These are phyloP conservation scores for Botrytis byssoidea DNA, from an alignment of 2,329 filamentous ascomycete genomes.

Conservation along the genomic window DNA sequence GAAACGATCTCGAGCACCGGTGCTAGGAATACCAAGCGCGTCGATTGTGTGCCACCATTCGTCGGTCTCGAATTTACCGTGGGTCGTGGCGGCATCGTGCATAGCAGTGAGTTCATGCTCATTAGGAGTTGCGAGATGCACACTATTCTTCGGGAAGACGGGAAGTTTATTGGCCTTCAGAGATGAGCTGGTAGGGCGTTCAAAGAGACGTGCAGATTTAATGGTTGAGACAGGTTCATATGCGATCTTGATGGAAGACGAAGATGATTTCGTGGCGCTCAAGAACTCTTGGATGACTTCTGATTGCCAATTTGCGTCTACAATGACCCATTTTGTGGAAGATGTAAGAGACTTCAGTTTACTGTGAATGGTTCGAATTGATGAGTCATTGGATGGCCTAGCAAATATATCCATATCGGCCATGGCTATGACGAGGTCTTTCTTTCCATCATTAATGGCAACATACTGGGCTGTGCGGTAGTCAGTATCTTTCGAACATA, in stretches of 20 bases:
- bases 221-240: conserved; percentile 87
- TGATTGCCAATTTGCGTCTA: conserved; percentile 84
- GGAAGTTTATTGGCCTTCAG: conserved; percentile 56
- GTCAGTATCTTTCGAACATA: conserved; percentile 7
- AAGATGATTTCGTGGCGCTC: conserved; percentile 38
- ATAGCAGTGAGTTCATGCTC: conserved; percentile 77
- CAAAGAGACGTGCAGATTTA: conserved; percentile 71
- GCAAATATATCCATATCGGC: conserved; percentile 74
- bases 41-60: conserved; percentile 82
- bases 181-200: conserved; percentile 42
- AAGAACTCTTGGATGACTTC: conserved; percentile 67
- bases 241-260: conserved; percentile 57
- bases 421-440: conserved; percentile 88
- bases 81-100: conserved; percentile 65
- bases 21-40: conserved; percentile 69
- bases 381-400: conserved; percentile 47
- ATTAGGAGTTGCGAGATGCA: conserved; percentile 81
- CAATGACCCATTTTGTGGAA: conserved; percentile 65
- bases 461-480: conserved; percentile 86
- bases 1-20: conserved; percentile 68
- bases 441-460: conserved; percentile 79
- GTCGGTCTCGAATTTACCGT: conserved; percentile 65
- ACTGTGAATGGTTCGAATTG: neutral
- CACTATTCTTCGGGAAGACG: conserved; percentile 59
- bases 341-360: conserved; percentile 8